phyloP scores from a whole-genome alignment of 345 rosid genomes.

The Eucalyptus polyanthemos region DNA sequence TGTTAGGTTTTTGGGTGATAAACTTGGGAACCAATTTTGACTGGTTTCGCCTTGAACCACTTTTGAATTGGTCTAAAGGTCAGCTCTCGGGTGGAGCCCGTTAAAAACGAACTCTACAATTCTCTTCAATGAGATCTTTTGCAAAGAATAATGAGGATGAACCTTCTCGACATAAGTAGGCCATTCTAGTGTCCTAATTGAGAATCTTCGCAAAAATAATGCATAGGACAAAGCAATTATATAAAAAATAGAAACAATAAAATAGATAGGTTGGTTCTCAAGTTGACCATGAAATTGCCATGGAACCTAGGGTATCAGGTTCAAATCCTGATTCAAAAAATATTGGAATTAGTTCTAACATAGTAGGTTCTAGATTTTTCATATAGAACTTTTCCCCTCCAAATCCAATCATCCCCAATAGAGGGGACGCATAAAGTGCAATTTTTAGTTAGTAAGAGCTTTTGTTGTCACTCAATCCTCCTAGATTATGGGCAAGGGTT shows the following conservation, averaged over 20 bases:
- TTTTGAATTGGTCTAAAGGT: neutral
- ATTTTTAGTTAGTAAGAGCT: neutral
- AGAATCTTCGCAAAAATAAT: neutral
- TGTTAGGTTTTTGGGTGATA: neutral
- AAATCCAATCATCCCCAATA: neutral
- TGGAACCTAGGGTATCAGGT: neutral
- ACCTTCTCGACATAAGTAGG: neutral
- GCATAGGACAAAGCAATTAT: neutral
- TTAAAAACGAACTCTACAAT: neutral
- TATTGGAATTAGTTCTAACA: neutral
- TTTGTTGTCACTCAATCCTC: neutral
- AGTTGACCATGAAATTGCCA: neutral
- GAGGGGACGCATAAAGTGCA: neutral
- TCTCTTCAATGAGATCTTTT: neutral
- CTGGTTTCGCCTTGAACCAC: neutral
- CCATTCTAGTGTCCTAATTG: neutral
- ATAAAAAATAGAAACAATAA: neutral
- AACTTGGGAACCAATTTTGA: neutral
- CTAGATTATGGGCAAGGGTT: neutral
- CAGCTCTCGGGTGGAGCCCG: neutral
- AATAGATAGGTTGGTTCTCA: neutral
- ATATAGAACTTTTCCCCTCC: neutral
- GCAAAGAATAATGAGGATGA: neutral
- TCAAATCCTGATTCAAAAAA: neutral
- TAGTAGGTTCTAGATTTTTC: neutral